A percentile compares a stretch with the other conserved stretches of the same genome.
These are phyloP conservation scores for Pyrus betulifolia DNA, from an alignment of 306 rosid genomes.

Conservation along the genomic window DNA sequence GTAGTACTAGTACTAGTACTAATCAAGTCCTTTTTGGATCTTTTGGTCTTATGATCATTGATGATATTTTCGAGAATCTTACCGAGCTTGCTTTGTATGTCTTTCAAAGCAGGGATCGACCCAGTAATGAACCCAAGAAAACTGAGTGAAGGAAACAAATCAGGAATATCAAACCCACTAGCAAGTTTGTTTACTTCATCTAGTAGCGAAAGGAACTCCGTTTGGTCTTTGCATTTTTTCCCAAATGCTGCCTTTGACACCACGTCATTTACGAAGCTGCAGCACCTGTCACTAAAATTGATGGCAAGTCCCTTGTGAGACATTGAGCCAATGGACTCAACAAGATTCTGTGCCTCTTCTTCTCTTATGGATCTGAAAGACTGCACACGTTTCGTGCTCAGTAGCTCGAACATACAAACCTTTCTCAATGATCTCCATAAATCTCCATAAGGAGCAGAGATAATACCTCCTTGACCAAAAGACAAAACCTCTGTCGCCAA, in stretches of 20 bases:
- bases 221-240: slow-evolving; percentile 1
- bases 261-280: not conserved
- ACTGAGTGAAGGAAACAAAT: not conserved
- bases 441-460: slow-evolving; percentile 10
- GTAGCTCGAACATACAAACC: not conserved
- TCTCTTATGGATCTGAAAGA: slow-evolving; percentile 4
- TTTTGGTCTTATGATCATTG: not conserved
- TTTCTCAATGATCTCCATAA: slow-evolving; percentile 6
- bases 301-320: not conserved
- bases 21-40: not conserved
- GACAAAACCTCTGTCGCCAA: not conserved
- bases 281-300: not conserved
- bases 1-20: too few relatives aligned
- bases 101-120: not conserved
- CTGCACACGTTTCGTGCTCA: slow-evolving; percentile 1
- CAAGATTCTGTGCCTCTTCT: slow-evolving; percentile 2
- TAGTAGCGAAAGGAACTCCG: not conserved
- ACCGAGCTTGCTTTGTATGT: not conserved
- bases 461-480: not conserved
- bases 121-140: not conserved
- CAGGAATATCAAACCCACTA: not conserved
- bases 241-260: slow-evolving; percentile 18
- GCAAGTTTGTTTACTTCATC: not conserved
- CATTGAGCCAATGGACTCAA: not conserved
- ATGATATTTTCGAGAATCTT: not conserved